Conservation (phyloP, 2,329 filamentous ascomycete species). For the Apiospora sp. region DNA sequence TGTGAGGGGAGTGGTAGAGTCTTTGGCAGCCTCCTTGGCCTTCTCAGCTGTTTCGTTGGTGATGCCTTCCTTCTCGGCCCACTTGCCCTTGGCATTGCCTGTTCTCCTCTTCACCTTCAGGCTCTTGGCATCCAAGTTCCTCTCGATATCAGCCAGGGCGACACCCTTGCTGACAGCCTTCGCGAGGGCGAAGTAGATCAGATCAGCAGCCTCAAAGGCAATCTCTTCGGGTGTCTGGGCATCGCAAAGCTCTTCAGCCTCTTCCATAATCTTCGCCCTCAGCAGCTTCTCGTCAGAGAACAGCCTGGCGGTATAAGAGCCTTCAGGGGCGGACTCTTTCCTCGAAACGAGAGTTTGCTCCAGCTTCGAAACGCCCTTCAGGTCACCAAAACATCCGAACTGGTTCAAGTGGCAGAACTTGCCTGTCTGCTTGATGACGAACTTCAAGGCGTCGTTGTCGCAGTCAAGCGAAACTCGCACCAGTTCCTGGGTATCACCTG, state of each 20-base stretch:
- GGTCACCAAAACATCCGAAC: slow-evolving; percentile 89
- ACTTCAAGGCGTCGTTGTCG: slow-evolving; percentile 90
- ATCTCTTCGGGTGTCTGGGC: slow-evolving; percentile 83
- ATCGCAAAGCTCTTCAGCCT: slow-evolving; percentile 93
- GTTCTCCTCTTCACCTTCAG: slow-evolving; percentile 93
- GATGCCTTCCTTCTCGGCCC: slow-evolving; percentile 84
- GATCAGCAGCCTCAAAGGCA: slow-evolving; percentile 92
- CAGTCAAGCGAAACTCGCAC: slow-evolving; percentile 88
- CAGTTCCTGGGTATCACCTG: slow-evolving; percentile 91
- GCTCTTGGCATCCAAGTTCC: slow-evolving; percentile 91
- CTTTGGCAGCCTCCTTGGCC: slow-evolving; percentile 45
- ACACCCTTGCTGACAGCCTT: slow-evolving; percentile 89
- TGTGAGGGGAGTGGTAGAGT: slow-evolving; percentile 42
- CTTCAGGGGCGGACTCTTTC: slow-evolving; percentile 82
- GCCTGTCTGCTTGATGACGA: slow-evolving; percentile 88
- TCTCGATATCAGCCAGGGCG: slow-evolving; percentile 86
- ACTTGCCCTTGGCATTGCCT: slow-evolving; percentile 93
- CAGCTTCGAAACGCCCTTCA: slow-evolving; percentile 81
- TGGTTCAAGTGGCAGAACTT: slow-evolving; percentile 95
- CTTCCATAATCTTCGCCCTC: slow-evolving; percentile 97
- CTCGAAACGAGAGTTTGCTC: slow-evolving; percentile 87
- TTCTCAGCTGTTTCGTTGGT: slow-evolving; percentile 45
- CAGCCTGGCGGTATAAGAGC: slow-evolving; percentile 91
- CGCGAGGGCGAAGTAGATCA: slow-evolving; percentile 94
- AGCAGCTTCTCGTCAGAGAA: slow-evolving; percentile 92